phyloP scores from a whole-genome alignment of 23 red algal genomes.

The Gracilariopsis chorda region DNA sequence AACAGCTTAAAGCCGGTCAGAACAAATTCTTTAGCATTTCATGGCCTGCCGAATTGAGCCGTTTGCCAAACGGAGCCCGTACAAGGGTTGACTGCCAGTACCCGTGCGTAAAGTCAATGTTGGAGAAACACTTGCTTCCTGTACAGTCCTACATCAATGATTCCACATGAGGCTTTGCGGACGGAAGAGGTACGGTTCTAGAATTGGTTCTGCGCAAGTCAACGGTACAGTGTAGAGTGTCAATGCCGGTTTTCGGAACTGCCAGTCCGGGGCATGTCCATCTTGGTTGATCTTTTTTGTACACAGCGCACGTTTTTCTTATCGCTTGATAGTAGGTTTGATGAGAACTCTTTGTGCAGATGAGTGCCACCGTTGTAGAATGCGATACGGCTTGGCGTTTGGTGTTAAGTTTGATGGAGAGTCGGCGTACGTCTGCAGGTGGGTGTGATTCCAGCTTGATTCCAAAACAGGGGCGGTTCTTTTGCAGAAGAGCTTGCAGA shows the following conservation, averaged over 20 bases:
- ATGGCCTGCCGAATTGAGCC: too few relatives aligned
- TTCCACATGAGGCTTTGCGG: background rate
- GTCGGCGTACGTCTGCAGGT: background rate
- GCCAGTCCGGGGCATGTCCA: conserved; percentile 17
- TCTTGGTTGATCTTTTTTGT: background rate
- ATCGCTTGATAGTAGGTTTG: background rate
- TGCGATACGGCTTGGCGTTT: background rate
- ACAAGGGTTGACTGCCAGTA: too few relatives aligned
- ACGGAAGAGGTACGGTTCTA: background rate
- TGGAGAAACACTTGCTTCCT: background rate
- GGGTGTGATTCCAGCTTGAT: background rate
- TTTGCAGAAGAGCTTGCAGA: background rate
- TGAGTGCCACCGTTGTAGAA: background rate
- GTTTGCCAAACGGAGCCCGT: too few relatives aligned
- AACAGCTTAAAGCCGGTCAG: too few relatives aligned
- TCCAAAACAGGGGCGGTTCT: background rate
- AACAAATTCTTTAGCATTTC: too few relatives aligned
- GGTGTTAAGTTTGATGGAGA: background rate
- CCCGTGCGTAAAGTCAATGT: too few relatives aligned
- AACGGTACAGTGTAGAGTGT: background rate
- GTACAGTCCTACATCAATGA: background rate
- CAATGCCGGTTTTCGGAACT: background rate
- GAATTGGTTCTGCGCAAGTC: background rate
- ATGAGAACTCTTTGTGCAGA: background rate
- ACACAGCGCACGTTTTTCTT: background rate